Conservation (phyloP, 2,329 filamentous ascomycete species). For the Pyrenochaeta sp. region DNA sequence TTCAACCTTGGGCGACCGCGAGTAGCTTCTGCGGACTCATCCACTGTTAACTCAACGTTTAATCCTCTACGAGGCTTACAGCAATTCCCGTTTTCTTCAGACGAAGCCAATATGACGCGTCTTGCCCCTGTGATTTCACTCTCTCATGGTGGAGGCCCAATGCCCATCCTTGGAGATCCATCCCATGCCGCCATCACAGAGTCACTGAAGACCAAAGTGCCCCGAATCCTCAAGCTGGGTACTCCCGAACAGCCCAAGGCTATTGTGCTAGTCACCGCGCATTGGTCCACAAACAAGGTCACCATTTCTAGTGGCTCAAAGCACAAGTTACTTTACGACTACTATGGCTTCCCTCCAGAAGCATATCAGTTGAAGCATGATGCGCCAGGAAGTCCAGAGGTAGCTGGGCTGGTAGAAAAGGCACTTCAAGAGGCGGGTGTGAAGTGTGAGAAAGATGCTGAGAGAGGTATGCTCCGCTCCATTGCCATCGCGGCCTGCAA, state of each 20-base stretch:
- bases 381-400: slow-evolving; percentile 63
- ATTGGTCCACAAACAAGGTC: slow-evolving; percentile 62
- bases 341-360: slow-evolving; percentile 66
- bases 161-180: slow-evolving; percentile 67
- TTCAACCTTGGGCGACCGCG: slow-evolving; percentile 6
- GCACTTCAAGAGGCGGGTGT: slow-evolving; percentile 60
- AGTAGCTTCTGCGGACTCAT: slow-evolving; percentile 12
- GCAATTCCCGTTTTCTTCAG: slow-evolving; percentile 35
- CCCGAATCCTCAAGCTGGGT: slow-evolving; percentile 64
- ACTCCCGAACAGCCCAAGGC: slow-evolving; percentile 60
- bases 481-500: background rate
- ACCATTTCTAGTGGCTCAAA: slow-evolving; percentile 60
- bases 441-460: slow-evolving; percentile 37
- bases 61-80: slow-evolving; percentile 37
- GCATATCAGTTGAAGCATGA: slow-evolving; percentile 65
- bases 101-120: slow-evolving; percentile 39
- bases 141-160: slow-evolving; percentile 59
- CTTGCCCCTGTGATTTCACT: slow-evolving; percentile 51
- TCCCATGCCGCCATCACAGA: slow-evolving; percentile 59
- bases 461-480: slow-evolving; percentile 36
- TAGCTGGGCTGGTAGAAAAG: slow-evolving; percentile 61
- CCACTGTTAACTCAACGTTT: slow-evolving; percentile 25
- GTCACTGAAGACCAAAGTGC: slow-evolving; percentile 63
- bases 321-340: slow-evolving; percentile 65
- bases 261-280: slow-evolving; percentile 66